Base-by-base conservation (phyloP, 306 rosid genomes). In the Begonia loranthoides region DNA sequence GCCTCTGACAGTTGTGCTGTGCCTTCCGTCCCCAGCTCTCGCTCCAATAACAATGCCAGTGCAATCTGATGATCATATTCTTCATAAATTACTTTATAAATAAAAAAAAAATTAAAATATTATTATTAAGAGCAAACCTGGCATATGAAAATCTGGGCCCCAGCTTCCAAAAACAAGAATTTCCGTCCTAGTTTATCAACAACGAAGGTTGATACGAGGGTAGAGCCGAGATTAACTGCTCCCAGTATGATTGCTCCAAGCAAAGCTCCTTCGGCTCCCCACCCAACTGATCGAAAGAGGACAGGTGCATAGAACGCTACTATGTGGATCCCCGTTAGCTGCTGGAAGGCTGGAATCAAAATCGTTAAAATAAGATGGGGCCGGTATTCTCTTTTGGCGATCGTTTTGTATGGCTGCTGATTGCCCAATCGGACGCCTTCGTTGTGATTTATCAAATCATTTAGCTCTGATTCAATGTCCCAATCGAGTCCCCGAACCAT, bases 281-380 rank as follows among this genome's bases (percentile, higher is more conserved):
- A 21, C 12, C 60, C 60, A 9, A 56, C 15, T 4, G 60, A 41
- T 3, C 60, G 50, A 16, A 56, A 44, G 17, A 56, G 11, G 45
- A 56, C 50, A 4, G 60, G 60, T 5, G 41, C 60, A 7, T 56
- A 56, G 60, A 56, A 56, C 11, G 60, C 34, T 24, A 24, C 34
- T 24, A 24, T 24, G 34, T 24, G 34, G 34, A 24, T 24, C 7
- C 34, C 34, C 40, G 60, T 56, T 10, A 56, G 12, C 50, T 56
- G 60, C 13, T 56, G 60, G 36, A 56, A 56, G 9, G 50, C 4
- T 5, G 60, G 60, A 19, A 56, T 56, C 2, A 13, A 9, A 5
- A 10, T 33, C 5, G 60, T 22, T 10, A 56, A 8, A 12, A 56
- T 17, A 16, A 56, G 41, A 15, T 56, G 60, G 9, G 60, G 60